These are phyloP conservation scores for Nigrospora sphaerica DNA, from an alignment of 2,329 filamentous ascomycete species.

Conservation along the genomic window DNA sequence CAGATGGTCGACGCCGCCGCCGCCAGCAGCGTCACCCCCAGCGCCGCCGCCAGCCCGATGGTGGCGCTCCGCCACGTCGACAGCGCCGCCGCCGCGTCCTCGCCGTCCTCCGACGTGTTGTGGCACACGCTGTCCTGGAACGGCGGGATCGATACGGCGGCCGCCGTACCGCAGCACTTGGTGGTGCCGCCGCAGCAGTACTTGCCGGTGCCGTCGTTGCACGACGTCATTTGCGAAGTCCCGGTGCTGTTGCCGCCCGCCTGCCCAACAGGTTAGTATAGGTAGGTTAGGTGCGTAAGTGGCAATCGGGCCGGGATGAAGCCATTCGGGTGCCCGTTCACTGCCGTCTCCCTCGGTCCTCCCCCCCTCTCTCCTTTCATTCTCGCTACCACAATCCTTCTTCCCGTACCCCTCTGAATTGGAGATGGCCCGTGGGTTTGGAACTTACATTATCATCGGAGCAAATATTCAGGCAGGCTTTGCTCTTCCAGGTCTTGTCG, in stretches of 20 bases:
- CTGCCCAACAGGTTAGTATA: not conserved
- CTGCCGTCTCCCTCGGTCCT: no score
- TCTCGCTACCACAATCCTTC: no score
- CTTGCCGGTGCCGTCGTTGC: constrained; percentile 15
- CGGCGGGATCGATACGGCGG: constrained; percentile 13
- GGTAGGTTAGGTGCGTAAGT: no score
- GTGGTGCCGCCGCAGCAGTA: constrained; percentile 24
- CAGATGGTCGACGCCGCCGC: constrained; percentile 8
- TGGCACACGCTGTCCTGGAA: constrained; percentile 12
- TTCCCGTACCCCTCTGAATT: no score
- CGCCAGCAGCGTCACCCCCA: constrained; percentile 11
- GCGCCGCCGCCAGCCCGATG: constrained; percentile 15
- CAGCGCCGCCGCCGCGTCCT: not conserved
- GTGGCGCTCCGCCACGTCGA: constrained; percentile 13
- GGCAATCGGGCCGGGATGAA: no score
- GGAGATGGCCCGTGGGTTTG: no score
- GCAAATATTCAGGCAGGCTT: constrained; percentile 22
- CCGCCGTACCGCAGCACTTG: constrained; percentile 19
- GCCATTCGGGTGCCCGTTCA: no score
- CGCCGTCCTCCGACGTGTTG: constrained; percentile 12
- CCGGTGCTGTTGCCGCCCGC: constrained; percentile 17
- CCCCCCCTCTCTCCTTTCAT: no score
- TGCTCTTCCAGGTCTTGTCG: constrained; percentile 20
- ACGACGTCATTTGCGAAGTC: constrained; percentile 16
- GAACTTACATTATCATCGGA: constrained; percentile 10